Percentiles rank a stretch among this genome's conserved stretches.
Evolutionary conservation across 1,139 yeast species (phyloP).

Genomic region (Kazachstania sp.): DNA sequence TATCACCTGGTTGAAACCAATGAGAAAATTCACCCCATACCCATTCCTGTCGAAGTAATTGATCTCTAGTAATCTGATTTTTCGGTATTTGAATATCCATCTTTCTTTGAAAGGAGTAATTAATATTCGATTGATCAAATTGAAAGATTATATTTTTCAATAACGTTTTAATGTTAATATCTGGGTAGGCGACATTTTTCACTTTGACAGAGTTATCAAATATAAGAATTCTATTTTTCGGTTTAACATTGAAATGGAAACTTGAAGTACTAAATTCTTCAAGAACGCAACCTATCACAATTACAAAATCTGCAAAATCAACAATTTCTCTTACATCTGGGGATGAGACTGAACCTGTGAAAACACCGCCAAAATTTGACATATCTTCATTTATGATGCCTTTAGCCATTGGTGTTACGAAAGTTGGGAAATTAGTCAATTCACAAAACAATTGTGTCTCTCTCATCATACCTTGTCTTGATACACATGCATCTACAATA

Average conservation of each 20-base stretch:
- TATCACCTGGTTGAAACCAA: slow-evolving; percentile 71
- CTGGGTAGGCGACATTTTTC: slow-evolving; percentile 62
- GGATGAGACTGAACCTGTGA: slow-evolving; percentile 67
- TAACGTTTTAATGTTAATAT: slow-evolving; percentile 61
- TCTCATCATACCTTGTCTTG: slow-evolving; percentile 54
- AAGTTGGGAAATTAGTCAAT: slow-evolving; percentile 71
- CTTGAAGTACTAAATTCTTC: slow-evolving; percentile 86
- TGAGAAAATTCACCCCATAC: slow-evolving; percentile 69
- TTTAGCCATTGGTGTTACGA: slow-evolving; percentile 88
- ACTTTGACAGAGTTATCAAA: slow-evolving; percentile 73
- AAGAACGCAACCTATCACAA: slow-evolving; percentile 69
- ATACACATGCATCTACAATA: slow-evolving; percentile 78
- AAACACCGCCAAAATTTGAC: slow-evolving; percentile 73
- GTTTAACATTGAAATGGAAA: slow-evolving; percentile 67
- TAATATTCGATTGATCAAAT: slow-evolving; percentile 32
- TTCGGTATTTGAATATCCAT: slow-evolving; percentile 27
- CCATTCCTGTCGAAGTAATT: slow-evolving; percentile 62
- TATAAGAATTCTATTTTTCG: slow-evolving; percentile 69
- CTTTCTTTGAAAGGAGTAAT: slow-evolving; percentile 25
- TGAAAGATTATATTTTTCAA: slow-evolving; percentile 39
- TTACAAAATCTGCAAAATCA: slow-evolving; percentile 64
- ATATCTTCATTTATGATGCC: slow-evolving; percentile 64
- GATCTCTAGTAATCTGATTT: slow-evolving; percentile 30
- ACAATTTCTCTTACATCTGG: slow-evolving; percentile 72
- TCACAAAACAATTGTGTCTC: slow-evolving; percentile 55